Conservation (phyloP, 177 flowering plant genomes). For the Vitis hybrid region DNA sequence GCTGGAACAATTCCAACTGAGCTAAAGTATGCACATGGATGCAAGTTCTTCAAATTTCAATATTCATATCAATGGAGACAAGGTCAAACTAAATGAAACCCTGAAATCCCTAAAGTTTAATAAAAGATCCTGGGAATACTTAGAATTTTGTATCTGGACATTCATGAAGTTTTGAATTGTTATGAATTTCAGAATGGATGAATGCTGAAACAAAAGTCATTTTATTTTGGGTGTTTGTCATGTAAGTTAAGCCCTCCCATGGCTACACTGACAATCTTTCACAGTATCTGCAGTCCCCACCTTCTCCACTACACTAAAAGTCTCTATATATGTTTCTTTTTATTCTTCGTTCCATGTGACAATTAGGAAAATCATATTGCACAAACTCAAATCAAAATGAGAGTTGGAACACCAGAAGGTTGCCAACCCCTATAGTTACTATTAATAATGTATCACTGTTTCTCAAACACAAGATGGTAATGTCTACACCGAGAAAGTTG, state of each 20-base stretch:
- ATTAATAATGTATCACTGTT: too few relatives aligned
- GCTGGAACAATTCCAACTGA: background rate
- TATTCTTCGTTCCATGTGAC: background rate
- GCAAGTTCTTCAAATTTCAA: background rate
- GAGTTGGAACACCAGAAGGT: background rate
- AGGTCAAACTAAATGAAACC: background rate
- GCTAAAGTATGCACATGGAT: slow-evolving; percentile 1
- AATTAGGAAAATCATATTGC: background rate
- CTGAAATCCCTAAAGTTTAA: background rate
- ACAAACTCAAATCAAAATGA: background rate
- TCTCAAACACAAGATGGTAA: background rate
- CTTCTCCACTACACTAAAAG: background rate
- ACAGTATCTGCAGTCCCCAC: background rate
- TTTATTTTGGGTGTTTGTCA: background rate
- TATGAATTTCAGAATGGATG: background rate
- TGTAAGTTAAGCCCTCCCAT: background rate
- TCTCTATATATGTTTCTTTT: background rate
- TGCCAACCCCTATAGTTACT: too few relatives aligned
- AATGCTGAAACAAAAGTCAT: too few relatives aligned
- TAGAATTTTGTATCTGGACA: background rate
- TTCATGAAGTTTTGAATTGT: background rate
- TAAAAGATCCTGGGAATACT: background rate
- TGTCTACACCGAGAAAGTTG: background rate
- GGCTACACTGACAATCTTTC: background rate
- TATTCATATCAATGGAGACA: background rate